phyloP scores from a whole-genome alignment of 352 stramenopile species.

The Pythium biforme region DNA sequence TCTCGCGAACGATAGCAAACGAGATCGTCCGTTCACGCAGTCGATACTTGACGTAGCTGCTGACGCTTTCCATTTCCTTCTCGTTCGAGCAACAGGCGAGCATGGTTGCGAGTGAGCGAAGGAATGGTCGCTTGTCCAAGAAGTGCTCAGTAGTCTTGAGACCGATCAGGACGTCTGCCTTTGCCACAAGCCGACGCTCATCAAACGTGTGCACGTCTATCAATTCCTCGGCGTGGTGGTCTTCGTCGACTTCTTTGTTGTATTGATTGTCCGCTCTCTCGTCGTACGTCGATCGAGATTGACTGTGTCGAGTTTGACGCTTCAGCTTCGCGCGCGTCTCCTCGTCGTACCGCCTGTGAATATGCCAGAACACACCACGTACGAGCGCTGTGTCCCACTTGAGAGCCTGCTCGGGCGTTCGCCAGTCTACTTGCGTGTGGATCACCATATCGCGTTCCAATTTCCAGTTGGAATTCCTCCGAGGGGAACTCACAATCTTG shows the following conservation, averaged over 20 bases:
- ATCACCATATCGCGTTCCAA: conserved; percentile 30
- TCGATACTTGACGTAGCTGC: conserved; percentile 48
- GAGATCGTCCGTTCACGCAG: conserved; percentile 45
- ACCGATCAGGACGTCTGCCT: conserved; percentile 50
- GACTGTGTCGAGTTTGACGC: background rate
- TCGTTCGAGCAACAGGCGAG: conserved; percentile 57
- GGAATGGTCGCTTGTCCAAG: conserved; percentile 51
- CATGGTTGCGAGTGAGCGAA: conserved; percentile 54
- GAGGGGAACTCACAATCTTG: background rate
- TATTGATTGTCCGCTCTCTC: conserved; percentile 12
- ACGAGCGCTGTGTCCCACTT: conserved; percentile 54
- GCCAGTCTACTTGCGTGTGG: conserved; percentile 53
- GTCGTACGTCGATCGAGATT: no score
- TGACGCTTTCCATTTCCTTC: conserved; percentile 48
- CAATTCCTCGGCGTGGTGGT: background rate
- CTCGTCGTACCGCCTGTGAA: conserved; percentile 33
- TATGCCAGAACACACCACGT: conserved; percentile 45
- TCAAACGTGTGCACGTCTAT: conserved; percentile 9
- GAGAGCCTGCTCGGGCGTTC: conserved; percentile 38
- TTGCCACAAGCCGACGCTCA: conserved; percentile 48
- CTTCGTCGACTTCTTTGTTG: background rate
- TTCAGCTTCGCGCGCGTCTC: background rate
- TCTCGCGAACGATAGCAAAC: conserved; percentile 17
- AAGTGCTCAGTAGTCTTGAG: conserved; percentile 41
- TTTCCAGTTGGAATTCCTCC: background rate